Evolutionary conservation across 176 grass and related monocot species (phyloP).

Genomic region (Elymus sibiricus): DNA sequence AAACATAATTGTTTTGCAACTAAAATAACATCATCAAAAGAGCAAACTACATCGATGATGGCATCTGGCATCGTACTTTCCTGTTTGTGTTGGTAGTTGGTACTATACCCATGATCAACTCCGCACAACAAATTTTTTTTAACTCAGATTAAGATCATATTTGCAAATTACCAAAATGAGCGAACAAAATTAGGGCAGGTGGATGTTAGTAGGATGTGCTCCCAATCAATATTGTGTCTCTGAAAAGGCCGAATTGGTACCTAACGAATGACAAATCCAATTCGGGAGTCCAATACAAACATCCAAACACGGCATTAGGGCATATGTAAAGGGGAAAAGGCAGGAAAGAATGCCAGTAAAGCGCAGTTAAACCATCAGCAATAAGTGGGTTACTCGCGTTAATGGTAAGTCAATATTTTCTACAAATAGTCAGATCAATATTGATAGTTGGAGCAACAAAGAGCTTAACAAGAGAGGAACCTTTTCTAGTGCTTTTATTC

Average conservation of each 20-base stretch:
- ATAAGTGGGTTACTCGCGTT: neutral
- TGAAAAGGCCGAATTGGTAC: neutral
- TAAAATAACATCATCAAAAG: conserved; percentile 18
- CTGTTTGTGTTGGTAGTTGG: neutral
- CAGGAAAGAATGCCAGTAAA: neutral
- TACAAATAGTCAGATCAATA: neutral
- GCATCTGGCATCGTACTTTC: neutral
- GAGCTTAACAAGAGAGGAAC: conserved; percentile 24
- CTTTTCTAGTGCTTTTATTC: conserved; percentile 92
- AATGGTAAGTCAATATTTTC: neutral
- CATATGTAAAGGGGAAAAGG: neutral
- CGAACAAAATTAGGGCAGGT: neutral
- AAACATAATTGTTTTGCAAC: neutral
- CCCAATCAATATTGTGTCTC: neutral
- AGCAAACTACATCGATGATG: neutral
- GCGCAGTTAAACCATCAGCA: neutral
- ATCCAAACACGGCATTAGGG: neutral
- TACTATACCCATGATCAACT: neutral
- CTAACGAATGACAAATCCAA: too few relatives aligned
- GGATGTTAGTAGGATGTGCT: neutral
- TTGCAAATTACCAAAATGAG: neutral
- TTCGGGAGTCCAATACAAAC: too few relatives aligned
- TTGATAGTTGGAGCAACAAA: neutral
- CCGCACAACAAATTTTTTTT: neutral
- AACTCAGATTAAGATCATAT: neutral